These are phyloP conservation scores for Triadica sebifera DNA, from an alignment of 345 rosid genomes.

Conservation along the genomic window DNA sequence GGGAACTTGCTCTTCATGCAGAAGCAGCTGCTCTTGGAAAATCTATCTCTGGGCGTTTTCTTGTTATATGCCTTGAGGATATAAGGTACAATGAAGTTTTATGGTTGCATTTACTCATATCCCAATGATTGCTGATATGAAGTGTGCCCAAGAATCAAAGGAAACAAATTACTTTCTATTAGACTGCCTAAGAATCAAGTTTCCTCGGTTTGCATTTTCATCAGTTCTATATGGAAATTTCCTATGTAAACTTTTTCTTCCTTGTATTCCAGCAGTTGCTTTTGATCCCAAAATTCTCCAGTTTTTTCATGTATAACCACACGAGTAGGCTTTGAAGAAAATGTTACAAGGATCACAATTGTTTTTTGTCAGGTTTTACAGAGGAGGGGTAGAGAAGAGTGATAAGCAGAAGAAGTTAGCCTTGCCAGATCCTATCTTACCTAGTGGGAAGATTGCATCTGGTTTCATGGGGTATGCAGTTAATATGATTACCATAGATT, in stretches of 20 bases:
- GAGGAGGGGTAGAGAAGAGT: slow-evolving; percentile 19
- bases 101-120: background rate
- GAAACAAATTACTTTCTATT: background rate
- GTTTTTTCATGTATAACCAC: background rate
- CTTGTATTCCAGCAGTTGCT: background rate
- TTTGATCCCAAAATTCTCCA: background rate
- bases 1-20: slow-evolving; percentile 32
- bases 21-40: slow-evolving; percentile 40
- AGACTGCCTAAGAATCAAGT: background rate
- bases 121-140: background rate
- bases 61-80: slow-evolving; percentile 50
- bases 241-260: background rate
- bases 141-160: too few species aligned
- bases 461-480: slow-evolving; percentile 72
- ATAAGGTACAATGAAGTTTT: slow-evolving; percentile 33
- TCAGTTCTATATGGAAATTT: background rate
- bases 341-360: background rate
- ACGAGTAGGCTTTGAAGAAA: background rate
- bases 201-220: background rate
- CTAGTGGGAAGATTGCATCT: slow-evolving; percentile 34
- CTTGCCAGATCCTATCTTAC: slow-evolving; percentile 41
- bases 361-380: slow-evolving; percentile 32
- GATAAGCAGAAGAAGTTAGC: slow-evolving; percentile 45
- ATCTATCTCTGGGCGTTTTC: slow-evolving; percentile 44
- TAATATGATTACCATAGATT: slow-evolving; percentile 48